These are phyloP conservation scores for Pseudocercospora crystallina DNA, from an alignment of 2,329 filamentous ascomycete genomes.

Conservation along the genomic window DNA sequence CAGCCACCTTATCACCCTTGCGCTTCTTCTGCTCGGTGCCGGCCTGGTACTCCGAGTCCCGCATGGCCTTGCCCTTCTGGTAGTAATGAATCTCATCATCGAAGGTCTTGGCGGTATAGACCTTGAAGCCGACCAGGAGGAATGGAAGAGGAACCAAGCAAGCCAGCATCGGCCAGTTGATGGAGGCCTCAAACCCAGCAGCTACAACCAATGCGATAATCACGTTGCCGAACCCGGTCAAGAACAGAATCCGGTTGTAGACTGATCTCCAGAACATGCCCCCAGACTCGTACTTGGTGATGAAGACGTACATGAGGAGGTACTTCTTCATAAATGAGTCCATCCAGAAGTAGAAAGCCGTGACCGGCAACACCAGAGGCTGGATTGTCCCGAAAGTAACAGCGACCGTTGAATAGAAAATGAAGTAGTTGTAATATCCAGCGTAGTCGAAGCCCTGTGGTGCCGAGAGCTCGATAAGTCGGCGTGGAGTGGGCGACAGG, in stretches of 20 bases:
- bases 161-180: slow-evolving; percentile 61
- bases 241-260: slow-evolving; percentile 91
- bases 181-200: slow-evolving; percentile 42
- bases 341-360: slow-evolving; percentile 83
- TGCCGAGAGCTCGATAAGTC: slow-evolving; percentile 88
- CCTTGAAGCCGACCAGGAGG: slow-evolving; percentile 78
- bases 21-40: slow-evolving; percentile 42
- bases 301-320: slow-evolving; percentile 82
- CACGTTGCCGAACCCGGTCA: slow-evolving; percentile 72
- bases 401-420: slow-evolving; percentile 89
- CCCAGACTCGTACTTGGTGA: slow-evolving; percentile 95
- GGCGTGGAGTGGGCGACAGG: slow-evolving; percentile 80
- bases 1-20: slow-evolving; percentile 66
- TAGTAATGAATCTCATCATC: slow-evolving; percentile 81
- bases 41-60: slow-evolving; percentile 32
- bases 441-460: slow-evolving; percentile 93
- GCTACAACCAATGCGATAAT: slow-evolving; percentile 75
- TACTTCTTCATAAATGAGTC: slow-evolving; percentile 96
- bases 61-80: slow-evolving; percentile 62
- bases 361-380: slow-evolving; percentile 80
- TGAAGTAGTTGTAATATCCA: slow-evolving; percentile 96
- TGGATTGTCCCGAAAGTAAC: slow-evolving; percentile 83
- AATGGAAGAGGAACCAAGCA: slow-evolving; percentile 71
- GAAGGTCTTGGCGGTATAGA: slow-evolving; percentile 74
- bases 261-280: slow-evolving; percentile 89